Conservation (phyloP, 495 filamentous ascomycete genomes). For the Daldinia caldariorum region DNA sequence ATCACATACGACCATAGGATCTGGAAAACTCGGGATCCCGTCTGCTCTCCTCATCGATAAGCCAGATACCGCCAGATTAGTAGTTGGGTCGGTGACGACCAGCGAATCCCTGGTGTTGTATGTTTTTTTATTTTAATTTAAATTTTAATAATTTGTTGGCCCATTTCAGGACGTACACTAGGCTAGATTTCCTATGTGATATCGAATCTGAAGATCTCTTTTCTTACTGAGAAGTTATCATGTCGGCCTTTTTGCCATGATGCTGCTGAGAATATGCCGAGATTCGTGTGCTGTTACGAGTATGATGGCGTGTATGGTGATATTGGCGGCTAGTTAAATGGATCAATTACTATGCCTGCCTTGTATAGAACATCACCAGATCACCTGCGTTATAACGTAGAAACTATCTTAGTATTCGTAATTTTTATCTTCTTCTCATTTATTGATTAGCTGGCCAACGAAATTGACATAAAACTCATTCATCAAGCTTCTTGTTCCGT, state of each 20-base stretch:
- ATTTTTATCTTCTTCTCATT: background rate
- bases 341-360: background rate
- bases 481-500: constrained; percentile 1
- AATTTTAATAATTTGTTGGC: no score
- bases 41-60: constrained; percentile 62
- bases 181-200: no score
- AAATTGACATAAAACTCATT: background rate
- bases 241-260: no score
- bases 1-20: constrained; percentile 58
- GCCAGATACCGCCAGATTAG: constrained; percentile 53
- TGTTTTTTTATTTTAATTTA: constrained; percentile 48
- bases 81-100: constrained; percentile 63
- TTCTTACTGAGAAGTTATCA: no score
- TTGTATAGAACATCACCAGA: background rate
- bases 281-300: background rate
- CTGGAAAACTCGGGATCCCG: constrained; percentile 60
- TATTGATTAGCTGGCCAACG: background rate
- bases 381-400: background rate
- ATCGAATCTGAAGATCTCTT: no score
- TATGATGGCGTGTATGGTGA: background rate
- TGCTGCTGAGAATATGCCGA: no score
- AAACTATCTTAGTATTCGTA: background rate
- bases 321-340: background rate
- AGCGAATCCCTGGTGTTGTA: constrained; percentile 61
- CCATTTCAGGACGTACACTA: no score